A percentile compares a stretch with the other conserved stretches of the same genome.
Evolutionary conservation across 805 yeast species (phyloP).

Genomic region (Spathaspora passalidarum): DNA sequence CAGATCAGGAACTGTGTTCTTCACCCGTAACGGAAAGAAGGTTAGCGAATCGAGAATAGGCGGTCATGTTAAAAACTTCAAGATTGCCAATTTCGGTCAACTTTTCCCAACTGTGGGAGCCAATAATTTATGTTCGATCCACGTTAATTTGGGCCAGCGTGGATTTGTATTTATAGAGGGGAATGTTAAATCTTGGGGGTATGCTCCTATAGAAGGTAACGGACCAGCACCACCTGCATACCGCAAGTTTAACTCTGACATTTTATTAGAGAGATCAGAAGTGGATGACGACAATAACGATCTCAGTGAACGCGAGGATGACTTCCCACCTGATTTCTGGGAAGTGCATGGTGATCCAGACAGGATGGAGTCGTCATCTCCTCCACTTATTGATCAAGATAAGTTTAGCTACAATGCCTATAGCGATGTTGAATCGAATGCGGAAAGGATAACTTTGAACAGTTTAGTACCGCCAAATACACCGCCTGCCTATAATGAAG

Average conservation of each 20-base stretch:
- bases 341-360: constrained; percentile 16
- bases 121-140: constrained; percentile 74
- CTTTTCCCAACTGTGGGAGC: constrained; percentile 91
- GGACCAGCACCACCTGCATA: constrained; percentile 95
- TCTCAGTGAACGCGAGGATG: constrained; percentile 38
- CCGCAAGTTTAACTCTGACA: constrained; percentile 73
- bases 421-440: constrained; percentile 35
- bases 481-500: constrained; percentile 38
- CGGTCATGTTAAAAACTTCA: constrained; percentile 73
- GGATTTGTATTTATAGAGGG: constrained; percentile 92
- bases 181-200: constrained; percentile 93
- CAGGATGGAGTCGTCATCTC: background rate
- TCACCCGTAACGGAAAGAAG: constrained; percentile 92
- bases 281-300: constrained; percentile 49
- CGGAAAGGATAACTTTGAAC: constrained; percentile 41
- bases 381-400: constrained; percentile 17
- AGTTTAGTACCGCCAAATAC: constrained; percentile 30
- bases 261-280: constrained; percentile 66
- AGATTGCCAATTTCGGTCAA: constrained; percentile 49
- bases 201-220: constrained; percentile 84
- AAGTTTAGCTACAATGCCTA: constrained; percentile 38
- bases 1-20: constrained; percentile 81
- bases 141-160: constrained; percentile 83
- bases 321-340: constrained; percentile 59
- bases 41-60: constrained; percentile 77